phyloP scores from a whole-genome alignment of 768 basidiomycete species.

The Podaxis mareebaensis region DNA sequence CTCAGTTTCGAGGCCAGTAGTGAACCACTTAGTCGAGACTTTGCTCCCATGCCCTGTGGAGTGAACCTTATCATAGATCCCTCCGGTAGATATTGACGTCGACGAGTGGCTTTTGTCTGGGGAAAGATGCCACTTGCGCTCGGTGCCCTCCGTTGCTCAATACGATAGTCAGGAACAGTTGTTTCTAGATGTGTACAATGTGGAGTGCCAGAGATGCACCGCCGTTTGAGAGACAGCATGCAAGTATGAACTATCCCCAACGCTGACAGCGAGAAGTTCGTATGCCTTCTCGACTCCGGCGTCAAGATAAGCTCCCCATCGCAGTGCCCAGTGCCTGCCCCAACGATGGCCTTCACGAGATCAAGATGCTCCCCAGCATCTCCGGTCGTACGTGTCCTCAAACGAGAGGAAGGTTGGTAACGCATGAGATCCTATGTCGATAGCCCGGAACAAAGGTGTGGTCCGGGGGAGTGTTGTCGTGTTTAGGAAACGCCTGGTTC shows the following conservation, averaged over 20 bases:
- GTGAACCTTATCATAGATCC: conserved; percentile 67
- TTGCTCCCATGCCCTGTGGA: conserved; percentile 55
- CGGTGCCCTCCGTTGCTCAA: conserved; percentile 72
- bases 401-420: conserved; percentile 53
- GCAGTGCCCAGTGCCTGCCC: conserved; percentile 71
- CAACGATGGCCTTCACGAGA: conserved; percentile 64
- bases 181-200: not conserved
- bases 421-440: too few relatives aligned
- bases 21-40: conserved; percentile 47
- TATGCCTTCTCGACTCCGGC: conserved; percentile 30
- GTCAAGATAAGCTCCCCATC: conserved; percentile 59
- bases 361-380: conserved; percentile 47
- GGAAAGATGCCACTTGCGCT: conserved; percentile 34
- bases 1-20: conserved; percentile 55
- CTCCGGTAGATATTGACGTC: conserved; percentile 41
- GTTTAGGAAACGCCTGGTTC: too few relatives aligned
- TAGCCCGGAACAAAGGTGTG: too few relatives aligned
- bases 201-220: conserved; percentile 26
- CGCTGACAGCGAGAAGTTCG: conserved; percentile 58
- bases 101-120: not conserved
- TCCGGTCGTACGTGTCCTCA: conserved; percentile 63
- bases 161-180: conserved; percentile 73
- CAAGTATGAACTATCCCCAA: conserved; percentile 71
- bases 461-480: too few relatives aligned
- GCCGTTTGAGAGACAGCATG: conserved; percentile 66